Evolutionary conservation across 169 alveolate species (phyloP), one percentile per base, ranked within the genome.

Genomic region (Hepatocystis sp.): DNA sequence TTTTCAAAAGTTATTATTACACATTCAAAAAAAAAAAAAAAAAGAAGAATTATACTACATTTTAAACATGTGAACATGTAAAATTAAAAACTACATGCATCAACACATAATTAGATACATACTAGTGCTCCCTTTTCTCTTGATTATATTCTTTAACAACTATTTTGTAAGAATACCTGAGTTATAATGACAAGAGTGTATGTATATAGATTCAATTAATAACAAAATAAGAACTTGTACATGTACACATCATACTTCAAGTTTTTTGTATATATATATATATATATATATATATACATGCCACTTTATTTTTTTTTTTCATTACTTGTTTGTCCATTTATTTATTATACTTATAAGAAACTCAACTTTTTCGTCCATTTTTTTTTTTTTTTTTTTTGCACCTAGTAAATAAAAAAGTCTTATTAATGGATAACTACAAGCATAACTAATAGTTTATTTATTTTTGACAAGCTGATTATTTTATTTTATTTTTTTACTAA

Each of bases 321-420:
- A 32, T 61, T 78, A 78, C 89, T 61, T 78, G 46, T 30, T 39
- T 13, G 89, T 78, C 89, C 89, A 78, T 55, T 28, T 52, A 11
- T 78, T 78, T 27, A 78, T 49, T 61, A 61, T 61, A 13, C 61
- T 44, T 4, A 63, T 44, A 27, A 78, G 58, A 4, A 78, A 40
- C 27, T 60, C 89, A 30, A 32, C 61, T 40, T 27, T 60, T 78
- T 78, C 84, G 2, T 78, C 89, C 89, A 78, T 36, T 36, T 36
- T 36, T 36, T n/a, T n/a, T n/a, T n/a, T n/a, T n/a, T n/a, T n/a
- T n/a, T n/a, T n/a, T n/a, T n/a, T n/a, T n/a, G n/a, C n/a, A n/a
- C n/a, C n/a, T n/a, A n/a, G n/a, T n/a, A n/a, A n/a, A n/a, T n/a
- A n/a, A n/a, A n/a, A n/a, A n/a, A n/a, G n/a, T n/a, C n/a, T n/a